A percentile compares a stretch with the other conserved stretches of the same genome.
Evolutionary conservation across 768 basidiomycete species (phyloP).

Genomic region (Boletus pseudopeckii): DNA sequence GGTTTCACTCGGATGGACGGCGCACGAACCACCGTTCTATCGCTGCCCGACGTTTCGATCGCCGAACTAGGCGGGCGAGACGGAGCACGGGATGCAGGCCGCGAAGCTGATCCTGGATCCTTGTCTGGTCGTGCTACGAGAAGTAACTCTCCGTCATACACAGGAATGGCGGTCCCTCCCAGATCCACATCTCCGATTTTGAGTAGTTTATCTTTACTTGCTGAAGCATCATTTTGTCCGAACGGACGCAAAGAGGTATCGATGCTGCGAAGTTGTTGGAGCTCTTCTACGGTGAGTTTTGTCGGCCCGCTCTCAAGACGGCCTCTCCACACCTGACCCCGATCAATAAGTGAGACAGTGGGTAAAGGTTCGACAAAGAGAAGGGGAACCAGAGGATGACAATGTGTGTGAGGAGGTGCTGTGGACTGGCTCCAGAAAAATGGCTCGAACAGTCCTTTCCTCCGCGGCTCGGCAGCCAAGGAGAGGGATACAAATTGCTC

Average conservation of each 20-base stretch:
- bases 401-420: constrained; percentile 35
- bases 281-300: constrained; percentile 48
- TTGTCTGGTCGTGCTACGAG: constrained; percentile 58
- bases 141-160: constrained; percentile 72
- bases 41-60: constrained; percentile 38
- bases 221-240: constrained; percentile 12
- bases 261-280: constrained; percentile 53
- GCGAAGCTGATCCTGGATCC: constrained; percentile 45
- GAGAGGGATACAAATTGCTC: constrained; percentile 81
- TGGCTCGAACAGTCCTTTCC: constrained; percentile 73
- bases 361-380: constrained; percentile 77
- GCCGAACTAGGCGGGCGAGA: constrained; percentile 72
- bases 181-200: constrained; percentile 45
- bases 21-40: constrained; percentile 48
- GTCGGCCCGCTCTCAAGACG: constrained; percentile 62
- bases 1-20: constrained; percentile 81
- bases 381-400: constrained; percentile 57
- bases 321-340: constrained; percentile 58
- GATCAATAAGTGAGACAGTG: constrained; percentile 62
- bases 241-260: constrained; percentile 43
- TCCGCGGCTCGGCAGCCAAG: constrained; percentile 67
- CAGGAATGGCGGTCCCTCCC: constrained; percentile 67
- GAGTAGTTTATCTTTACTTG: constrained; percentile 26
- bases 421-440: constrained; percentile 62
- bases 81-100: constrained; percentile 56